Evolutionary conservation across 176 grass and related monocot genomes (phyloP).

Genomic region (Oryza rufipogon): DNA sequence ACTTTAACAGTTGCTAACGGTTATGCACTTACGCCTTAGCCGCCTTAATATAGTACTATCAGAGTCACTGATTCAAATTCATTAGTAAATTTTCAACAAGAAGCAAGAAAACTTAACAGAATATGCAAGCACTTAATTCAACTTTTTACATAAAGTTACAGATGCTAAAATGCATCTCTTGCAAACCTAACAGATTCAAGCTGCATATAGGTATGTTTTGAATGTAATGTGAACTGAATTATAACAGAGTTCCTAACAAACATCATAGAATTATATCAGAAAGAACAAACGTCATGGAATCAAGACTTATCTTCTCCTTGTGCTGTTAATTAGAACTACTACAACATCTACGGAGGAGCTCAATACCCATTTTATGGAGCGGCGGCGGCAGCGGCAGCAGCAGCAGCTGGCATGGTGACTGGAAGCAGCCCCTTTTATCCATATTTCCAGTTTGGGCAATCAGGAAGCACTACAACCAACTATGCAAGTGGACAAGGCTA

Average conservation of each 20-base stretch:
- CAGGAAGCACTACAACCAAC: slow-evolving; percentile 55
- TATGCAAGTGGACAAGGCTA: slow-evolving; percentile 76
- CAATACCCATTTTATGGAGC: slow-evolving; percentile 95
- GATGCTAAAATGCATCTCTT: not conserved
- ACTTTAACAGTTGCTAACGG: not conserved
- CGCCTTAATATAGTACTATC: not conserved
- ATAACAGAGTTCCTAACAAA: slow-evolving; percentile 16
- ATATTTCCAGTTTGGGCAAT: slow-evolving; percentile 83
- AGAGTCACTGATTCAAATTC: slow-evolving; percentile 10
- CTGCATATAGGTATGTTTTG: not conserved
- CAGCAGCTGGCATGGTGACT: slow-evolving; percentile 71
- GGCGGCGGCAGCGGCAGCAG: not conserved
- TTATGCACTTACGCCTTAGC: not conserved
- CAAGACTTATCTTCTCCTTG: slow-evolving; percentile 24
- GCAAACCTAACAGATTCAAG: not conserved
- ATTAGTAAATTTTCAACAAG: not conserved
- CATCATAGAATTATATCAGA: not conserved
- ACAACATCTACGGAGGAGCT: slow-evolving; percentile 79
- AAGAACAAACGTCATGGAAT: not conserved
- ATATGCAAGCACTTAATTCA: not conserved
- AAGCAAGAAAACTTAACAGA: slow-evolving; percentile 24
- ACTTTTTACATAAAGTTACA: not conserved
- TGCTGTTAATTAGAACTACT: slow-evolving; percentile 70
- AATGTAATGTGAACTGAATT: not conserved
- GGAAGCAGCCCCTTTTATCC: slow-evolving; percentile 80